A percentile compares a stretch with the other conserved stretches of the same genome.
Conservation (phyloP, 1,284 basidiomycete species). For the Cutaneotrichosporon cutaneum region DNA sequence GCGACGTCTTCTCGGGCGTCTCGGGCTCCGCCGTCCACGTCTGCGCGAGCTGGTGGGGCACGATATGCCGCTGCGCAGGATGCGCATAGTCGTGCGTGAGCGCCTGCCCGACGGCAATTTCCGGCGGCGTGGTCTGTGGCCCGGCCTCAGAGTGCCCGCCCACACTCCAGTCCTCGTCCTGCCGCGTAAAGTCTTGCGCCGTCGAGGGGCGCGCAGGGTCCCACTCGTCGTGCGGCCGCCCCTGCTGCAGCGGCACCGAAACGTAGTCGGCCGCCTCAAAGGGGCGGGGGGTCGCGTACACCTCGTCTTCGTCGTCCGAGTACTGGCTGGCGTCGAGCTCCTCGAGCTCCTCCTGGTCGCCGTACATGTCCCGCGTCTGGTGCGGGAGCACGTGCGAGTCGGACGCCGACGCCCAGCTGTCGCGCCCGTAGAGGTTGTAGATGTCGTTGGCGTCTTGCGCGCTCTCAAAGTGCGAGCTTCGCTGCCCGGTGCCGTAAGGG, state of each 20-base stretch:
- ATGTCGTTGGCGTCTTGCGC: conserved; percentile 33
- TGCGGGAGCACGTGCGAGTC: neutral
- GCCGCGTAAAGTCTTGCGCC: conserved; percentile 4
- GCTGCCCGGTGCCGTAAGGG: neutral
- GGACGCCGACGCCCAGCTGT: conserved; percentile 16
- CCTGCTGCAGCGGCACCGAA: neutral
- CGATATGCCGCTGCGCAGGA: neutral
- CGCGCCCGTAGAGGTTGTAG: conserved; percentile 34
- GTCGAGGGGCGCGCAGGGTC: neutral
- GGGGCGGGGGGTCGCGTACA: conserved; percentile 2
- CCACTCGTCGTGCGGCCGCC: neutral
- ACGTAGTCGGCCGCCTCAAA: neutral
- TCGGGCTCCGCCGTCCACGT: neutral
- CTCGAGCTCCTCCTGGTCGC: conserved; percentile 4
- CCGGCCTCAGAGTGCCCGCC: neutral
- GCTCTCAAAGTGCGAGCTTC: conserved; percentile 27
- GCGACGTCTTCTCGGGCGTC: neutral
- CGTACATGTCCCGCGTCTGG: neutral
- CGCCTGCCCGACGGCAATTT: neutral
- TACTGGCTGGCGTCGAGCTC: conserved; percentile 1
- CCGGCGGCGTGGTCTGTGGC: neutral
- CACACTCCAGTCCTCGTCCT: conserved; percentile 8
- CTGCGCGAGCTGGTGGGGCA: conserved; percentile 4
- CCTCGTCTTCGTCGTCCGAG: conserved; percentile 5
- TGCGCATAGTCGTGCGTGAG: conserved; percentile 1